Conservation (phyloP, 2,329 filamentous ascomycete genomes). For the Neoascochyta sp. region DNA sequence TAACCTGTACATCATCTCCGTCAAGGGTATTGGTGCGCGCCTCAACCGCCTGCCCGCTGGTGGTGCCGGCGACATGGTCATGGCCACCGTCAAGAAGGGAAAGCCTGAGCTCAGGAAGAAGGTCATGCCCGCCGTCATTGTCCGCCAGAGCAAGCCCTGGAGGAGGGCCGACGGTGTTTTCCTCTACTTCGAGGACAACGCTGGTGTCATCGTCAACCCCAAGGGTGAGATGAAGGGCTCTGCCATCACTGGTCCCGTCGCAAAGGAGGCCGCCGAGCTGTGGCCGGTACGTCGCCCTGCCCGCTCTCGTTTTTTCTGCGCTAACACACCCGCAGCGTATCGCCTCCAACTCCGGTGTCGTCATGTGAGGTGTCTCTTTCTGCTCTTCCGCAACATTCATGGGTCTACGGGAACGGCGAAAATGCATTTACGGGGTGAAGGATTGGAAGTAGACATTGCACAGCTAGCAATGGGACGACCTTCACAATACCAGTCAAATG, state of each 20-base stretch:
- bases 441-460: constrained; percentile 36
- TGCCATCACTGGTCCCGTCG: constrained; percentile 97
- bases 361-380: constrained; percentile 75
- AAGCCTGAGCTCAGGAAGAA: constrained; percentile 99
- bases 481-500: constrained; percentile 35
- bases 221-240: constrained; percentile 99
- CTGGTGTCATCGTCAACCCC: constrained; percentile 99
- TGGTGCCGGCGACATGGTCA: constrained; percentile 99
- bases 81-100: constrained; percentile 99
- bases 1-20: constrained; percentile 99
- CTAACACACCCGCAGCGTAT: constrained; percentile 69
- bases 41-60: constrained; percentile 96
- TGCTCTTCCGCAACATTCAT: constrained; percentile 40
- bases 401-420: constrained; percentile 40
- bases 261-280: constrained; percentile 99
- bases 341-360: constrained; percentile 98
- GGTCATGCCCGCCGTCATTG: constrained; percentile 99
- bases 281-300: constrained; percentile 73
- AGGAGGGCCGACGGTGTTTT: constrained; percentile 97
- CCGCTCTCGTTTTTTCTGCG: constrained; percentile 1
- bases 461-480: constrained; percentile 36
- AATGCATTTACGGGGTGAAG: constrained; percentile 40
- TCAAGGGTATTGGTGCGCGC: constrained; percentile 96
- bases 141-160: constrained; percentile 99
- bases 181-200: constrained; percentile 99